Evolutionary conservation across 345 rosid genomes (phyloP).

Genomic region (Euphorbia tirucalli): DNA sequence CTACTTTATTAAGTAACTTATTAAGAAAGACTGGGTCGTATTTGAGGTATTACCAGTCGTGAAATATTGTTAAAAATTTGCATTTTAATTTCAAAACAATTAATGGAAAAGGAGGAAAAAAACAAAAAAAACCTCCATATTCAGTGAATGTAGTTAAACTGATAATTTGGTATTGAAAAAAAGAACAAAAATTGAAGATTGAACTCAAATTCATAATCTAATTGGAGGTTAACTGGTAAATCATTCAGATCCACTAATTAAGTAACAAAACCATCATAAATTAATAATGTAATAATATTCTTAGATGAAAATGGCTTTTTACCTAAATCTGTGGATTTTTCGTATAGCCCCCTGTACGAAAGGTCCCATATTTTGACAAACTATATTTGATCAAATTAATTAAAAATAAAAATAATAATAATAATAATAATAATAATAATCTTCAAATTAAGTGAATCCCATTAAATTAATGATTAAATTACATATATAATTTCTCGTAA

Average conservation of each 20-base stretch:
- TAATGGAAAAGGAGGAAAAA: too few relatives aligned
- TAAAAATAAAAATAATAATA: not conserved
- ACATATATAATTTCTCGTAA: not conserved
- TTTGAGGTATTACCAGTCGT: too few relatives aligned
- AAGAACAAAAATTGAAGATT: too few relatives aligned
- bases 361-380: constrained; percentile 5
- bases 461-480: not conserved
- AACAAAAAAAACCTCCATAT: too few relatives aligned
- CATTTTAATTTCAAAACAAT: too few relatives aligned
- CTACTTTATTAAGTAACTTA: too few relatives aligned
- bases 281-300: not conserved
- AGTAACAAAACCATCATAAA: not conserved
- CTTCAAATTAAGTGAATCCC: constrained; percentile 3
- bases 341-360: too few relatives aligned
- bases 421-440: not conserved
- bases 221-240: constrained; percentile 7
- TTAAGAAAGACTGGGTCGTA: too few relatives aligned
- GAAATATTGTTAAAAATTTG: too few relatives aligned
- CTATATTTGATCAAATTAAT: not conserved
- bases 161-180: not conserved
- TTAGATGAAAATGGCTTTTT: constrained; percentile 17
- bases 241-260: not conserved
- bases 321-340: constrained; percentile 11
- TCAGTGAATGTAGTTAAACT: too few relatives aligned
- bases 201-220: not conserved